Conservation (phyloP, 2,329 filamentous ascomycete genomes). For the Penicillium sp. region DNA sequence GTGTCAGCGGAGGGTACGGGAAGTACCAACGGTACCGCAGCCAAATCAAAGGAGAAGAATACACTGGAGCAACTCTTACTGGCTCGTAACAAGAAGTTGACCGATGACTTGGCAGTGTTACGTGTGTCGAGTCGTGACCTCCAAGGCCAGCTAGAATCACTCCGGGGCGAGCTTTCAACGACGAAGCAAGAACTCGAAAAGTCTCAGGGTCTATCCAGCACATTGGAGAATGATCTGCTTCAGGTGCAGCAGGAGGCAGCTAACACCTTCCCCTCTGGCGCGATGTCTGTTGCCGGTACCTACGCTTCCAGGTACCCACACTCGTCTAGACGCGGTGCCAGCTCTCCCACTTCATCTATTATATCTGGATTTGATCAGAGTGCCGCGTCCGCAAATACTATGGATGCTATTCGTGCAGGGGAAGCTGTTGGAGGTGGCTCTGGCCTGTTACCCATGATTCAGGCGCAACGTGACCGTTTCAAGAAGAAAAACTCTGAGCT, state of each 20-base stretch:
- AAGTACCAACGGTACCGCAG: slow-evolving; percentile 52
- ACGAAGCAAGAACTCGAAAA: slow-evolving; percentile 87
- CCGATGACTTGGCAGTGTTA: slow-evolving; percentile 88
- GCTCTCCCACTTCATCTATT: slow-evolving; percentile 94
- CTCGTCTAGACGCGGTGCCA: slow-evolving; percentile 69
- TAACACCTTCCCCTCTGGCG: slow-evolving; percentile 80
- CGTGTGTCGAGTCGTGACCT: slow-evolving; percentile 93
- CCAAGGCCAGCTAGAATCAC: slow-evolving; percentile 74
- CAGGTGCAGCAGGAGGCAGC: slow-evolving; percentile 83
- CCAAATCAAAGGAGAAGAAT: slow-evolving; percentile 68
- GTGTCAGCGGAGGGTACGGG: slow-evolving; percentile 39
- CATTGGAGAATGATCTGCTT: slow-evolving; percentile 88
- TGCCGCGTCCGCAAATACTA: slow-evolving; percentile 52
- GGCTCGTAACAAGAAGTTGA: slow-evolving; percentile 93
- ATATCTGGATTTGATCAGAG: slow-evolving; percentile 92
- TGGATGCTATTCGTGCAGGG: slow-evolving; percentile 67
- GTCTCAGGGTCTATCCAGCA: slow-evolving; percentile 80
- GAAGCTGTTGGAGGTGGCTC: slow-evolving; percentile 74
- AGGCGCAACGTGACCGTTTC: slow-evolving; percentile 95
- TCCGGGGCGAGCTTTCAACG: slow-evolving; percentile 81
- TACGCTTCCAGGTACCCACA: slow-evolving; percentile 80
- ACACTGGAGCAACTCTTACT: slow-evolving; percentile 89
- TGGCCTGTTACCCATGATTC: slow-evolving; percentile 96
- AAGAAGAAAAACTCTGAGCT: slow-evolving; percentile 93
- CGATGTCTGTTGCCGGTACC: slow-evolving; percentile 90